Evolutionary conservation across 2,329 filamentous ascomycete genomes (phyloP).

Genomic region (Thelonectria blattea): DNA sequence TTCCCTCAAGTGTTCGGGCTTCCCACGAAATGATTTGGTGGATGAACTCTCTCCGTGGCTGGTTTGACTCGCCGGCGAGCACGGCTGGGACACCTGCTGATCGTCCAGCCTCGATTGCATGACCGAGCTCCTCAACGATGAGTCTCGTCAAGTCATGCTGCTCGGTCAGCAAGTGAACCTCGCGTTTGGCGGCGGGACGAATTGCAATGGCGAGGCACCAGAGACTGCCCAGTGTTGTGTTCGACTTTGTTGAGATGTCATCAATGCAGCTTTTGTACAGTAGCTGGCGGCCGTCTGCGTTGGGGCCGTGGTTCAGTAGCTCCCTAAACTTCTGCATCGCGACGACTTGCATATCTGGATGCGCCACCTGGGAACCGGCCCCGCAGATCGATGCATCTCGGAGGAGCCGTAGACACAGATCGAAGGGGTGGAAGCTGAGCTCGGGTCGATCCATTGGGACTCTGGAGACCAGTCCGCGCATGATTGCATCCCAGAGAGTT

Average conservation of each 20-base stretch:
- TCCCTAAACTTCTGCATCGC: conserved; percentile 66
- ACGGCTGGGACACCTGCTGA: conserved; percentile 49
- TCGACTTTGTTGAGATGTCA: conserved; percentile 69
- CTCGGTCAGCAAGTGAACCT: conserved; percentile 62
- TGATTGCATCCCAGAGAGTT: conserved; percentile 63
- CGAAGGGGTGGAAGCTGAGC: conserved; percentile 52
- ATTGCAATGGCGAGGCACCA: conserved; percentile 64
- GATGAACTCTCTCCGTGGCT: conserved; percentile 63
- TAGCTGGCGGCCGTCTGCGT: conserved; percentile 59
- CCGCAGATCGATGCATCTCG: conserved; percentile 70
- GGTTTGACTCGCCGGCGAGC: conserved; percentile 55
- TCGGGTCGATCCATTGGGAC: conserved; percentile 43
- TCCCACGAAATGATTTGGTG: conserved; percentile 64
- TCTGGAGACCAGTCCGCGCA: conserved; percentile 56
- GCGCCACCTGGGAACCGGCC: conserved; percentile 59
- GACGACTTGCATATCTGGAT: conserved; percentile 67
- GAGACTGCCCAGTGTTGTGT: conserved; percentile 74
- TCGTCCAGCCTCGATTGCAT: conserved; percentile 49
- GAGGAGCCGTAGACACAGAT: conserved; percentile 69
- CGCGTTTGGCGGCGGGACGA: conserved; percentile 52
- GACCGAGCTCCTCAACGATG: conserved; percentile 68
- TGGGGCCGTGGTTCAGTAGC: conserved; percentile 63
- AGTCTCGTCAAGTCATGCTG: conserved; percentile 68
- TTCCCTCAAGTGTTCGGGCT: conserved; percentile 65
- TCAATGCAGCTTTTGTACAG: conserved; percentile 72